Base-by-base conservation (phyloP, 2,329 filamentous ascomycete species). In the Fusarium pseudonygamai region DNA sequence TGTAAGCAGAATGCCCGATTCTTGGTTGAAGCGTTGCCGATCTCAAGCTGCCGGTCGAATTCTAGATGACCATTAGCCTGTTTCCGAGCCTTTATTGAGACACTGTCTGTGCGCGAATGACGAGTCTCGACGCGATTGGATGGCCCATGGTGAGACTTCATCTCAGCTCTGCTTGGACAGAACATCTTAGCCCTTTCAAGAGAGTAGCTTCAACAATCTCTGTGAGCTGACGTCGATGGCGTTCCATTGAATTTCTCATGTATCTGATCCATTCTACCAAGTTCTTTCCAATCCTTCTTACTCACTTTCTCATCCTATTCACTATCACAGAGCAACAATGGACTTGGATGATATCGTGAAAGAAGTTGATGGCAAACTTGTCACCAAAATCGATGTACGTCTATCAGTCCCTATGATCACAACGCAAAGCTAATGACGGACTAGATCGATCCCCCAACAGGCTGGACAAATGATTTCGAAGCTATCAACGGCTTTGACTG, bases 361-460 rank as follows among this genome's bases (percentile, higher is more conserved):
- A 10, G n/a, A 43, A 3, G 10, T 24, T 42, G 40, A 4, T 24
- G 40, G 14, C n/a, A 42, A 42, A 42, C n/a, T 42, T 1, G n/a
- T 42, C 2, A 42, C 40, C 5, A 42, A 42, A 24, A 24, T 42
- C 8, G 40, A 42, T 16, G 40, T 42, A 2, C 14, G 14, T 24
- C 16, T 6, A 16, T 24, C 14, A 11, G 9, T 11, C n/a, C n/a
- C 39, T 3, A 24, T 42, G 3, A 24, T 1, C 8, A 16, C 14
- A 24, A 0, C n/a, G 8, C 14, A 24, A 3, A 24, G 40, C 14
- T 24, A 24, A 42, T 16, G 9, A 2, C 14, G 0, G 5, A 4
- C 5, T 4, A 42, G 40, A 24, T 42, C n/a, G 40, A 42, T 16
- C 40, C 40, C 14, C 40, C 40, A 4, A 11, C 3, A 24, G 18